Evolutionary conservation across 441 rosid species (phyloP), one percentile per base, ranked within the genome.

Genomic region (Eutrema salsugineum): DNA sequence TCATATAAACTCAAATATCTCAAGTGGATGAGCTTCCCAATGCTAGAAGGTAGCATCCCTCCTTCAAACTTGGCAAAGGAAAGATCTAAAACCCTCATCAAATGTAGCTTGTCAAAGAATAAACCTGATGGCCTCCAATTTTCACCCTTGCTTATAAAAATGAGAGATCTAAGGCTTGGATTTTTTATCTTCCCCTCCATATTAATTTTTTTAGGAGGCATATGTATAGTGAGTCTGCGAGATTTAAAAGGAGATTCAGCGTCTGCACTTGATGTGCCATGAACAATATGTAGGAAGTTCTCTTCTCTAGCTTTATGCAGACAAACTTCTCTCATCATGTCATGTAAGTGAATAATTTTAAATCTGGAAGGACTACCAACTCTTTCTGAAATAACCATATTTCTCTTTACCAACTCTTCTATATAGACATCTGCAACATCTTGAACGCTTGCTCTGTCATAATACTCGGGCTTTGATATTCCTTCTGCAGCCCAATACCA

Each of bases 321-420:
- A 32, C 60, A 55, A n/a, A 55, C n/a, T 55, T 55, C 60, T 33
- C 60, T 55, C 60, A 55, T 55, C 39, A 63, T 15, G 27, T 46
- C 68, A 24, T 46, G 50, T 10, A 63, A 27, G 0, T 27, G 16
- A 51, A 35, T 27, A 1, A 11, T 51, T 51, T 51, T 36, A 27
- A 14, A 51, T 51, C 57, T 24, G 3, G 0, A 27, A 14, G 35
- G 6, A 0, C 0, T 6, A 2, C 6, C 3, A 10, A 12, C 17
- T 51, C 57, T 24, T 51, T 51, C 35, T 3, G 57, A 14, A 27
- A 51, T 51, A 40, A 66, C 36, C 47, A 66, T 32, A 15, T 53
- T 66, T 53, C 71, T 66, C 70, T 28, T 51, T 20, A 53, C 59
- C 12, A 53, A 59, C 27, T 67, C 51, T 8, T 51, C 60, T 28